Percentiles rank a stretch among this genome's conserved stretches.
These are phyloP conservation scores for Pseudocohnilembus persalinus DNA, from an alignment of 169 alveolate genomes.

Conservation along the genomic window DNA sequence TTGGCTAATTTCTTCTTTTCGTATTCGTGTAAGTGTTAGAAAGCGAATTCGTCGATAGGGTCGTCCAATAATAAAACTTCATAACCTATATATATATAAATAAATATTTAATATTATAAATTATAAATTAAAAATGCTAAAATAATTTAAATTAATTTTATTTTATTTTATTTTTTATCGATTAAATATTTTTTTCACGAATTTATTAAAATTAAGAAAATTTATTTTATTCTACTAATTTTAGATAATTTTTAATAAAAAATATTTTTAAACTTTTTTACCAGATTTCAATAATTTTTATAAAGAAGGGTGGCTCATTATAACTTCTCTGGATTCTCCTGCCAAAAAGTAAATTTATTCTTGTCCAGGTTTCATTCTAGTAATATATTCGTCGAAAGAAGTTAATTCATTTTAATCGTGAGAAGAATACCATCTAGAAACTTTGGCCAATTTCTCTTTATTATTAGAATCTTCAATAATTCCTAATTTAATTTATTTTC, in stretches of 20 bases:
- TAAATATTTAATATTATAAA: no score
- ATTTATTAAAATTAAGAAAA: no score
- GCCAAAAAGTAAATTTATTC: conserved; percentile 94
- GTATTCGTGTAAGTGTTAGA: conserved; percentile 92
- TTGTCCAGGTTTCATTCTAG: conserved; percentile 92
- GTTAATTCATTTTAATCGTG: conserved; percentile 76
- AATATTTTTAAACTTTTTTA: no score
- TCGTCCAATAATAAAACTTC: conserved; percentile 95
- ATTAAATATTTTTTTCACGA: no score
- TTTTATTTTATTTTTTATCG: no score
- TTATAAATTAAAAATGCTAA: no score
- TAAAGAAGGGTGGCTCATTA: conserved; percentile 93
- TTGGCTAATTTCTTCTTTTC: conserved; percentile 91
- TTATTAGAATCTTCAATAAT: conserved; percentile 96
- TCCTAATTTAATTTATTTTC: conserved; percentile 94
- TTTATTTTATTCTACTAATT: no score
- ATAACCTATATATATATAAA: conserved; percentile 48
- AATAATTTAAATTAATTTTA: no score
- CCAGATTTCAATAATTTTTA: conserved; percentile 88
- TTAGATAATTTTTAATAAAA: not conserved
- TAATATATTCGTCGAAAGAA: conserved; percentile 91
- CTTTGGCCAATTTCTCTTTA: conserved; percentile 93
- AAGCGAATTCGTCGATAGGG: conserved; percentile 97
- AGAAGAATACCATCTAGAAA: conserved; percentile 89
- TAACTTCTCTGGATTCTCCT: conserved; percentile 91